Evolutionary conservation across 768 basidiomycete species (phyloP).

Genomic region (Dacryopinax primogenitus): DNA sequence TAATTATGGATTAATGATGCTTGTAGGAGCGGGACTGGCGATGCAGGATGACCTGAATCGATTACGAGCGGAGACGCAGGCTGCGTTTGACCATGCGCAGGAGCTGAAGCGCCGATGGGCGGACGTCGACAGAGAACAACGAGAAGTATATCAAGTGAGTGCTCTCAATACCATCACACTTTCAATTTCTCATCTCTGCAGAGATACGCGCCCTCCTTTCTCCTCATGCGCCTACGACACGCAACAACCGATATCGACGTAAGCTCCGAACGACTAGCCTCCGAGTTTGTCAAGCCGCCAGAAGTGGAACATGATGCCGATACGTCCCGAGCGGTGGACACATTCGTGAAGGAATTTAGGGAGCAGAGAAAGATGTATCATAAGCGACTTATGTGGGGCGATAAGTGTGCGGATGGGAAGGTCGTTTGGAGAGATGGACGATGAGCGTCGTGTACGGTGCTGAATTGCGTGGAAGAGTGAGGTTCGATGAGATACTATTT

Average conservation of each 20-base stretch:
- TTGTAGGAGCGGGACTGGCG: slow-evolving; percentile 56
- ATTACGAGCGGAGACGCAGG: slow-evolving; percentile 69
- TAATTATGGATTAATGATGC: not conserved
- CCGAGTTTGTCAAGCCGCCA: slow-evolving; percentile 45
- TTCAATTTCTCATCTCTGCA: slow-evolving; percentile 24
- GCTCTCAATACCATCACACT: not conserved
- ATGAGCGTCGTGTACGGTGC: not conserved
- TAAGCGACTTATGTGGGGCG: slow-evolving; percentile 81
- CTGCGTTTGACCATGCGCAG: slow-evolving; percentile 79
- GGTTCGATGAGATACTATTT: too few species aligned
- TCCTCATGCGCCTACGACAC: slow-evolving; percentile 75
- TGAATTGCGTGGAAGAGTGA: too few species aligned
- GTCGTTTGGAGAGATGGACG: slow-evolving; percentile 66
- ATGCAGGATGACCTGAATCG: slow-evolving; percentile 64
- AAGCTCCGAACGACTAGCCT: slow-evolving; percentile 68
- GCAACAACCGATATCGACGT: slow-evolving; percentile 86
- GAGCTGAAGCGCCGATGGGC: slow-evolving; percentile 69
- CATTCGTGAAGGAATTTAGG: slow-evolving; percentile 79
- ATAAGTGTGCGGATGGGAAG: slow-evolving; percentile 72
- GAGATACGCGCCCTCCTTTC: slow-evolving; percentile 78
- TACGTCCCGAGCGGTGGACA: slow-evolving; percentile 47
- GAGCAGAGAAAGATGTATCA: slow-evolving; percentile 83
- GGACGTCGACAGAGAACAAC: slow-evolving; percentile 78
- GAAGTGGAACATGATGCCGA: slow-evolving; percentile 13
- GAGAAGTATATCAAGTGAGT: slow-evolving; percentile 71